These are phyloP conservation scores for Colletotrichum filicis DNA, from an alignment of 2,329 filamentous ascomycete genomes.

Conservation along the genomic window DNA sequence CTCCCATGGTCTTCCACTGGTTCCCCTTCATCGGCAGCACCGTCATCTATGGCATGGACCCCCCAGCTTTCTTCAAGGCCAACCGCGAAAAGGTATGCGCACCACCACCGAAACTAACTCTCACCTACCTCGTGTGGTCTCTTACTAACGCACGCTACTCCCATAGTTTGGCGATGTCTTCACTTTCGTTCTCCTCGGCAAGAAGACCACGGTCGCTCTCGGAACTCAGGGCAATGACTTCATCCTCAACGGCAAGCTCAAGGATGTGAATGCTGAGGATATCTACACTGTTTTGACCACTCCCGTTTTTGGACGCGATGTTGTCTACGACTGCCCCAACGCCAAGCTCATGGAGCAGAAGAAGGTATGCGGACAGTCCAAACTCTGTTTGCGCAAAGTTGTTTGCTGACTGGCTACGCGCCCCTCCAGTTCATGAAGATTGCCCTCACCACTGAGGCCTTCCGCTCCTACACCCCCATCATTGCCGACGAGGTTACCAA, in stretches of 20 bases:
- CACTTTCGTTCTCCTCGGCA: conserved; percentile 88
- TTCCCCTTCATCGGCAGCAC: conserved; percentile 90
- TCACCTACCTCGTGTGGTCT: background rate
- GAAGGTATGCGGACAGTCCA: conserved; percentile 70
- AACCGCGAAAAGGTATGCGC: conserved; percentile 77
- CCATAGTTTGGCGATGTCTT: conserved; percentile 86
- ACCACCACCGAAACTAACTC: conserved; percentile 1
- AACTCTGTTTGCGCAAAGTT: background rate
- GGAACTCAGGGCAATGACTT: conserved; percentile 89
- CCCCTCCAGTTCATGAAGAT: conserved; percentile 78
- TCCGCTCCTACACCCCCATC: conserved; percentile 80
- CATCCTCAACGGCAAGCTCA: conserved; percentile 89
- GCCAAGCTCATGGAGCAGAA: conserved; percentile 96
- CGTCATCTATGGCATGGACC: conserved; percentile 94
- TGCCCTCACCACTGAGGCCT: conserved; percentile 79
- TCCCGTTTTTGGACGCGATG: conserved; percentile 82
- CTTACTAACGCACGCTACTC: conserved; percentile 14
- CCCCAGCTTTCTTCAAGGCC: conserved; percentile 85
- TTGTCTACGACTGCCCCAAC: conserved; percentile 92
- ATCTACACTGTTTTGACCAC: conserved; percentile 84
- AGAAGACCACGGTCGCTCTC: conserved; percentile 88
- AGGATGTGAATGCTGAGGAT: conserved; percentile 90
- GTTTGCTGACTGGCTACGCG: conserved; percentile 33
- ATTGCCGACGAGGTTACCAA: conserved; percentile 79
- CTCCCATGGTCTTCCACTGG: conserved; percentile 84